Evolutionary conservation across 2,329 filamentous ascomycete genomes (phyloP).

Genomic region (Coccinonectria pachysandricola): DNA sequence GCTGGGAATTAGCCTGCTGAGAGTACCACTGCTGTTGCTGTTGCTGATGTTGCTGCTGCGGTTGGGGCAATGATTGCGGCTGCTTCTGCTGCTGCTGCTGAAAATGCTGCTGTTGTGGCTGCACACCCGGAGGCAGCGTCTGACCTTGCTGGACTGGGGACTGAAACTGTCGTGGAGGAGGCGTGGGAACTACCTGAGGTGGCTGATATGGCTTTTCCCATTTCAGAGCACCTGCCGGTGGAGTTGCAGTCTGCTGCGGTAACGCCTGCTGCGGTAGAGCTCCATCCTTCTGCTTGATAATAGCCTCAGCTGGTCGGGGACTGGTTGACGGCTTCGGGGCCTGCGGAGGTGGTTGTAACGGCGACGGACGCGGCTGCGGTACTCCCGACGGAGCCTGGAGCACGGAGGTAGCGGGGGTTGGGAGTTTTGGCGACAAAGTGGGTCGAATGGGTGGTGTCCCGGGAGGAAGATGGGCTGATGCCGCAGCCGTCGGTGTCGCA

Average conservation of each 20-base stretch:
- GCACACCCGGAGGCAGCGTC: slow-evolving; percentile 10
- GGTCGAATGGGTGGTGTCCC: slow-evolving; percentile 20
- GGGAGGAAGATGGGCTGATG: slow-evolving; percentile 19
- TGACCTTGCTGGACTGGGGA: slow-evolving; percentile 14
- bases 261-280: slow-evolving; percentile 11
- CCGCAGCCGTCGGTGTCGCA: slow-evolving; percentile 16
- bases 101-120: slow-evolving; percentile 11
- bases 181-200: slow-evolving; percentile 16
- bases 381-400: slow-evolving; percentile 28
- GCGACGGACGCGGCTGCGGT: slow-evolving; percentile 21
- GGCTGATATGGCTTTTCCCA: slow-evolving; percentile 34
- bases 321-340: slow-evolving; percentile 22
- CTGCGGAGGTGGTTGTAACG: slow-evolving; percentile 22
- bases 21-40: slow-evolving; percentile 9
- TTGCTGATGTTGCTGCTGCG: slow-evolving; percentile 10
- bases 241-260: slow-evolving; percentile 13
- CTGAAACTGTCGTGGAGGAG: slow-evolving; percentile 16
- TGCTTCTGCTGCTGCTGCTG: slow-evolving; percentile 9
- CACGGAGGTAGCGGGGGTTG: slow-evolving; percentile 20
- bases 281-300: slow-evolving; percentile 21
- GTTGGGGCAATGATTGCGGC: slow-evolving; percentile 11
- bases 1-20: slow-evolving; percentile 7
- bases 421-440: slow-evolving; percentile 21
- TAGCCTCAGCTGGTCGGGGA: slow-evolving; percentile 24
- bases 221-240: slow-evolving; percentile 22